Conservation (phyloP, 257 asterid species). For the Ligustrum vulgare region DNA sequence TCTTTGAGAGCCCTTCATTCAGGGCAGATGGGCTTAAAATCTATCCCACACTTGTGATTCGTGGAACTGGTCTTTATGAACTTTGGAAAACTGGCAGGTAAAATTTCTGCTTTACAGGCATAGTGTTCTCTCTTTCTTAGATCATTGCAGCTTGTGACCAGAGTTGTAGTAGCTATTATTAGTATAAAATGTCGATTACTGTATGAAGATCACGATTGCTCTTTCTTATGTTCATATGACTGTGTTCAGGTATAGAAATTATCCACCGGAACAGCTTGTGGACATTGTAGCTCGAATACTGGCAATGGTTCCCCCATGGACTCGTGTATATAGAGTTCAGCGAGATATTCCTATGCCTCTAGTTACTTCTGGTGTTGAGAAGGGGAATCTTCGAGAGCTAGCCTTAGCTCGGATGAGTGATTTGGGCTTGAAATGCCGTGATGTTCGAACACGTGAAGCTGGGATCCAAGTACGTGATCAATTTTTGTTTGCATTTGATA, state of each 20-base stretch:
- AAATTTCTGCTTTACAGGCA: not conserved
- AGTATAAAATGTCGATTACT: constrained; percentile 11
- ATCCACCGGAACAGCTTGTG: constrained; percentile 98
- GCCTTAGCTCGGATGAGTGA: constrained; percentile 99
- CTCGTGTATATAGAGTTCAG: constrained; percentile 98
- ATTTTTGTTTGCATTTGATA: constrained; percentile 1
- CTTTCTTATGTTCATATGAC: constrained; percentile 12
- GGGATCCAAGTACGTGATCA: constrained; percentile 79
- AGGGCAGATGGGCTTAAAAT: constrained; percentile 97
- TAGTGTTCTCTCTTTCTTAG: constrained; percentile 2
- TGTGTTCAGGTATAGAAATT: constrained; percentile 73
- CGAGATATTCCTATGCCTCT: constrained; percentile 99
- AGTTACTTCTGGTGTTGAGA: constrained; percentile 98
- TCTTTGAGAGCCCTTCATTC: constrained; percentile 91
- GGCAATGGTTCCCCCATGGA: constrained; percentile 98
- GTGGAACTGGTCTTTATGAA: constrained; percentile 98
- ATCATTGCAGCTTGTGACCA: constrained; percentile 16
- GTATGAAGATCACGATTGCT: constrained; percentile 3
- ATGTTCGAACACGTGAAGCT: constrained; percentile 98
- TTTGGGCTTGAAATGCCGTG: constrained; percentile 97
- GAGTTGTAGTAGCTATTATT: not conserved
- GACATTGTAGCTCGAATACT: constrained; percentile 96
- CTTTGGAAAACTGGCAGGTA: constrained; percentile 99
- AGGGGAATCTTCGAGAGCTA: constrained; percentile 95
- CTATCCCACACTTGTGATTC: constrained; percentile 96